A percentile compares a stretch with the other conserved stretches of the same genome.
These are phyloP conservation scores for Capsicum rhomboideum DNA, from an alignment of 257 asterid genomes.

Conservation along the genomic window DNA sequence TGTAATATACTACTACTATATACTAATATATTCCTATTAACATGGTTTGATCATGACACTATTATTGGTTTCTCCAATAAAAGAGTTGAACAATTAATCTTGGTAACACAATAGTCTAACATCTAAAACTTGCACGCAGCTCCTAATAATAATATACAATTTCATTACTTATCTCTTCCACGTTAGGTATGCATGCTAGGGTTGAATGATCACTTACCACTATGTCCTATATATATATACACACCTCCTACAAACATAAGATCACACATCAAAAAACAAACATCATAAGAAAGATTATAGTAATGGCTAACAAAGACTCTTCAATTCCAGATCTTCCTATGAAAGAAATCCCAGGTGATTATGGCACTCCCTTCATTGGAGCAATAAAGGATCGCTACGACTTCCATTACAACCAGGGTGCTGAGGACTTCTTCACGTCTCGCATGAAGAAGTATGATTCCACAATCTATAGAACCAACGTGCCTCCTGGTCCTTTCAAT, in stretches of 20 bases:
- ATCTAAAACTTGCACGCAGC: too few relatives aligned
- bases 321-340: conserved; percentile 21
- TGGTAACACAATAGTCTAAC: too few relatives aligned
- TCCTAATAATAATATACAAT: background rate
- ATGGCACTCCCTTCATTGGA: conserved; percentile 36
- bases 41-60: background rate
- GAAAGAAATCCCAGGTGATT: conserved; percentile 41
- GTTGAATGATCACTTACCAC: background rate
- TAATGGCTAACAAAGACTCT: background rate
- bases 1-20: too few relatives aligned
- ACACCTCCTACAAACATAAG: background rate
- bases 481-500: conserved; percentile 50
- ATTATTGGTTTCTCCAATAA: too few relatives aligned
- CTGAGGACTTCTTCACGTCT: conserved; percentile 30
- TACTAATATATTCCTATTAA: background rate
- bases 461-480: conserved; percentile 30
- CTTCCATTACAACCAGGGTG: conserved; percentile 37
- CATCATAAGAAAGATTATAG: background rate
- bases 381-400: conserved; percentile 34
- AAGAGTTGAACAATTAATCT: too few relatives aligned
- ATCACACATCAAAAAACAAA: background rate
- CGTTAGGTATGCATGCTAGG: background rate
- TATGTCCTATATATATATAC: background rate
- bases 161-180: background rate
- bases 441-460: conserved; percentile 35